These are phyloP conservation scores for Penicillium sp. DNA, from an alignment of 2,329 filamentous ascomycete genomes.

Conservation along the genomic window DNA sequence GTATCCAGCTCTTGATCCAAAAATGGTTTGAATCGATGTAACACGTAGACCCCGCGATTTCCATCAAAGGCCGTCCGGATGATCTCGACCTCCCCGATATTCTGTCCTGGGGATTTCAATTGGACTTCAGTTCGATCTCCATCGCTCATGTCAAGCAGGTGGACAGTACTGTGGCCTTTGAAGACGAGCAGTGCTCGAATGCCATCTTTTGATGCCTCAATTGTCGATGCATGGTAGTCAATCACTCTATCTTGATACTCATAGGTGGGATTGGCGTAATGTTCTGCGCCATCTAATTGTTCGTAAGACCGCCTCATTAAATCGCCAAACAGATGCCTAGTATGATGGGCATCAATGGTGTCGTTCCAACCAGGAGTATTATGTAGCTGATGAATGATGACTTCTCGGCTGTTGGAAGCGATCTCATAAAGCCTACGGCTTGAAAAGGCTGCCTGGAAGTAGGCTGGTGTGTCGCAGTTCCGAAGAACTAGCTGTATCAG, in stretches of 20 bases:
- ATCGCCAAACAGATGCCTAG: conserved; percentile 31
- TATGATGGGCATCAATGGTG: conserved; percentile 18
- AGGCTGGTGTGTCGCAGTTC: conserved; percentile 34
- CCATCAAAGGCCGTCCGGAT: conserved; percentile 32
- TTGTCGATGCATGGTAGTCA: conserved; percentile 35
- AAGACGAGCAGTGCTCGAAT: conserved; percentile 29
- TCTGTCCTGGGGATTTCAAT: conserved; percentile 23
- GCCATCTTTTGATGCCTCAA: conserved; percentile 20
- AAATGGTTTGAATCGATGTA: conserved; percentile 34
- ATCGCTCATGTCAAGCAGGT: conserved; percentile 25
- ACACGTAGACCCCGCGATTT: conserved; percentile 26
- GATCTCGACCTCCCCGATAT: conserved; percentile 31
- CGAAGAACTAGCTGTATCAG: conserved; percentile 40
- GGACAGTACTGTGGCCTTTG: conserved; percentile 30
- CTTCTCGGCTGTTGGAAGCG: conserved; percentile 35
- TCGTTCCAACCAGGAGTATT: conserved; percentile 33
- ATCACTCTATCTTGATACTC: conserved; percentile 27
- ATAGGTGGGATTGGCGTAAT: conserved; percentile 32
- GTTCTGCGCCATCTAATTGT: conserved; percentile 39
- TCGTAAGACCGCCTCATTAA: conserved; percentile 31
- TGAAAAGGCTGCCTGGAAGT: conserved; percentile 38
- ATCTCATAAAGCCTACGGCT: conserved; percentile 38
- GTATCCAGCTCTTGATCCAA: conserved; percentile 19
- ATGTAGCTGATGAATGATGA: conserved; percentile 37
- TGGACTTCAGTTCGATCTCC: conserved; percentile 17